Base-by-base conservation (phyloP, 768 basidiomycete genomes). In the Phylloporus rhodoxanthus region DNA sequence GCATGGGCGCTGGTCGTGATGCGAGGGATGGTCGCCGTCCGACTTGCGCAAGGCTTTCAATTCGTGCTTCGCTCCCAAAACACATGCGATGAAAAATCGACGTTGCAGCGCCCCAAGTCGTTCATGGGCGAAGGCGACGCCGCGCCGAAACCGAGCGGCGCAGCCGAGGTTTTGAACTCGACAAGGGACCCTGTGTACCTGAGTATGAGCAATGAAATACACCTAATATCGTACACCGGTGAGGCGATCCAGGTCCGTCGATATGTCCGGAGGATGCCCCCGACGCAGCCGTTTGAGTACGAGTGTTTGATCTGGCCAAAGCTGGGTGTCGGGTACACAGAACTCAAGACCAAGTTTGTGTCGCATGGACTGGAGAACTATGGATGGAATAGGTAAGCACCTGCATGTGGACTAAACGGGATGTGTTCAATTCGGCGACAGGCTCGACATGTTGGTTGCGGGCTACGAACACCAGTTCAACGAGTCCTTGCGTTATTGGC, bases 191-290 rank as follows among this genome's bases (percentile, higher is more conserved):
- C 92, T 1, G 84, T 96, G 7, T 98, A 87, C 70, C 75, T 98
- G 47, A 91, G 91, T 57, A 93, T 94, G 81, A 86, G 85, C 63
- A 95, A 97, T 63, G 91, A 95, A 68, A 91, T 98, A 37, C 95
- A 98, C 67, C 77, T 87, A 21, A 84, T 99, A 53, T 84, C 86
- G 36, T 98, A 93, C 60, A 89, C 85, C 39, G 88, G 89, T n/a
- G 87, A 93, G 58, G 78, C 82, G 14, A 89, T 98, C 52, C 86
- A 91, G 59, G 91, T 97, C 15, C 79, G 85, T 57, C 76, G 91
- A 34, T 92, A 91, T 63, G 85, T 91, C 23, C 78, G 92, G 21
- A 77, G 85, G 55, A 76, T 85, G 75, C 77, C 79, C 45, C 74
- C 70, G 50, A 80, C 76, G 46, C 75, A 76, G 17, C 76, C 84